Evolutionary conservation across 2,329 filamentous ascomycete species (phyloP).

Genomic region (Scedosporium dehoogii): DNA sequence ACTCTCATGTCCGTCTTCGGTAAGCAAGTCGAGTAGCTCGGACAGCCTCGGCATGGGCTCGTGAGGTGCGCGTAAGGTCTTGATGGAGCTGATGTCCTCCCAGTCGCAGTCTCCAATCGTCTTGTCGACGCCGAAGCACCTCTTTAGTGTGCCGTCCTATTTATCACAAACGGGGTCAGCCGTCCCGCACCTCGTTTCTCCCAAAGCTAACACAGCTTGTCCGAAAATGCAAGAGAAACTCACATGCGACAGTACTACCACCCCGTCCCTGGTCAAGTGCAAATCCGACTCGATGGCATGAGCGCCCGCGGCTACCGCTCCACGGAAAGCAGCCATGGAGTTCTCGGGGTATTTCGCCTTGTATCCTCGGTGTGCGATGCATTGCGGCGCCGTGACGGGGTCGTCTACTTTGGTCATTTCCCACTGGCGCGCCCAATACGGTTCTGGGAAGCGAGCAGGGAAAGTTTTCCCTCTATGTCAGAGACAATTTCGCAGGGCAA

Average conservation of each 20-base stretch:
- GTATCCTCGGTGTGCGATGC: slow-evolving; percentile 71
- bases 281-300: slow-evolving; percentile 85
- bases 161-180: neutral
- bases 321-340: slow-evolving; percentile 67
- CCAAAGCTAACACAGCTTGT: neutral
- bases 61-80: slow-evolving; percentile 57
- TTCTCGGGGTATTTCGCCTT: slow-evolving; percentile 78
- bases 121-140: slow-evolving; percentile 69
- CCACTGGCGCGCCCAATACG: neutral
- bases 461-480: neutral
- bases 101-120: slow-evolving; percentile 70
- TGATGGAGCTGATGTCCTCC: slow-evolving; percentile 58
- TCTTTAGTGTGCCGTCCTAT: slow-evolving; percentile 64
- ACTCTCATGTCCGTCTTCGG: slow-evolving; percentile 50
- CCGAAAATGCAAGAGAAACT: slow-evolving; percentile 12
- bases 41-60: slow-evolving; percentile 62
- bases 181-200: neutral
- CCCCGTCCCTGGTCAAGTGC: slow-evolving; percentile 70
- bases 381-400: slow-evolving; percentile 35
- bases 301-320: slow-evolving; percentile 62
- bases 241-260: slow-evolving; percentile 79
- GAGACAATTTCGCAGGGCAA: neutral
- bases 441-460: neutral
- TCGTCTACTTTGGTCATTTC: neutral
- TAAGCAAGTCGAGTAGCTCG: slow-evolving; percentile 66